These are phyloP conservation scores for Ophiostoma sp. DNA, from an alignment of 2,329 filamentous ascomycete genomes.

Conservation along the genomic window DNA sequence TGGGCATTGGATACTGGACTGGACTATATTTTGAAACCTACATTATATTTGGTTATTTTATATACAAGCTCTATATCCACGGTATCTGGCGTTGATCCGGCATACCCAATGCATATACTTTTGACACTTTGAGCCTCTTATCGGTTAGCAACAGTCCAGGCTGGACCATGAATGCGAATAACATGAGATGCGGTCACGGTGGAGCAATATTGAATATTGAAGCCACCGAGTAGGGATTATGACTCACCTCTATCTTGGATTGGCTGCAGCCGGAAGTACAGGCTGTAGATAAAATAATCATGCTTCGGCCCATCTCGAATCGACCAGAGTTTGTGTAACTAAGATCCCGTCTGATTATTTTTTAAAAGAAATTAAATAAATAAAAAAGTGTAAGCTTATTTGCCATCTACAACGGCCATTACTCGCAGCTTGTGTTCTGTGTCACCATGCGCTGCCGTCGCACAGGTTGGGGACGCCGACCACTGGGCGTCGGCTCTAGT, in stretches of 20 bases:
- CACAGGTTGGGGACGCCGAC: not conserved
- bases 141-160: not conserved
- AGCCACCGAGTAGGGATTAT: not conserved
- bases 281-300: not conserved
- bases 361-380: too few relatives aligned
- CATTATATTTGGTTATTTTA: not conserved
- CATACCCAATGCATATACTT: not conserved
- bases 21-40: not conserved
- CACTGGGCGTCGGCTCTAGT: too few relatives aligned
- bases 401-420: not conserved
- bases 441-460: not conserved
- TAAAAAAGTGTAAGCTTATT: not conserved
- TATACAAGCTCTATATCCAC: not conserved
- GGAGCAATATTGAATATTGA: conserved; percentile 5
- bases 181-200: not conserved
- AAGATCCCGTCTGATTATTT: not conserved
- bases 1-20: not conserved
- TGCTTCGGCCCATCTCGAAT: conserved; percentile 6
- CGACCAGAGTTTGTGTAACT: not conserved
- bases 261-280: not conserved
- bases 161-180: not conserved
- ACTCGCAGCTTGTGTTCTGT: conserved; percentile 1
- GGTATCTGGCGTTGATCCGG: not conserved
- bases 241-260: not conserved
- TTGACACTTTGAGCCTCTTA: not conserved